phyloP scores from a whole-genome alignment of 2,329 filamentous ascomycete genomes.

The Neonectria punicea region DNA sequence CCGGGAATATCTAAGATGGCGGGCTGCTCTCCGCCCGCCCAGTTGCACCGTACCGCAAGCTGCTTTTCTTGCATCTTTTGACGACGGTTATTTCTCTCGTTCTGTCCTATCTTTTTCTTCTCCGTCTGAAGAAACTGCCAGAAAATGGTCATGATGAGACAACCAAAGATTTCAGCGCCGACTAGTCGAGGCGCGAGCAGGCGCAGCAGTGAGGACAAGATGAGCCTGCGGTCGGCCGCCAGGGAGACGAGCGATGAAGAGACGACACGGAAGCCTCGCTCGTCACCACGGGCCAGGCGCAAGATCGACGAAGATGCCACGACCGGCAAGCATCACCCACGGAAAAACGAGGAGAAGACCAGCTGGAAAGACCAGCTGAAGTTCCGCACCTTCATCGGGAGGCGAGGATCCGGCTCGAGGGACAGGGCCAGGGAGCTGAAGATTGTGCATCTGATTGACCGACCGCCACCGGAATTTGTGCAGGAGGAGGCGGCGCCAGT shows the following conservation, averaged over 20 bases:
- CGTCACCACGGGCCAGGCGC: neutral
- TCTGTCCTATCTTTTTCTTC: neutral
- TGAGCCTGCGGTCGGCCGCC: neutral
- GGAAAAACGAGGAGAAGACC: constrained; percentile 2
- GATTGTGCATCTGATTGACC: neutral
- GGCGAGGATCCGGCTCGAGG: constrained; percentile 14
- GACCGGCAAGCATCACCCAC: neutral
- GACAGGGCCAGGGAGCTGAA: constrained; percentile 1
- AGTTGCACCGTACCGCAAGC: neutral
- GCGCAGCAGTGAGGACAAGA: neutral
- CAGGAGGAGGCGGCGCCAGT: neutral
- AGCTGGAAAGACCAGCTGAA: constrained; percentile 20
- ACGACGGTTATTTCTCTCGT: neutral
- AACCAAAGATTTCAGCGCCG: neutral
- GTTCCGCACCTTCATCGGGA: constrained; percentile 15
- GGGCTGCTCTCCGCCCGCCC: neutral
- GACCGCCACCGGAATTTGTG: neutral
- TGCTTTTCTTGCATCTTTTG: neutral
- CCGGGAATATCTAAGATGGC: constrained; percentile 19
- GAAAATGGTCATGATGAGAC: neutral
- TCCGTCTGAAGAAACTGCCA: neutral
- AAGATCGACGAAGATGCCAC: neutral
- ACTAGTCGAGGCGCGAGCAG: neutral
- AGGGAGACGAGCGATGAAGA: neutral
- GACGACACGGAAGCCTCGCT: neutral